Evolutionary conservation across 495 filamentous ascomycete species (phyloP).

Genomic region (Friedmanniomyces simplex): DNA sequence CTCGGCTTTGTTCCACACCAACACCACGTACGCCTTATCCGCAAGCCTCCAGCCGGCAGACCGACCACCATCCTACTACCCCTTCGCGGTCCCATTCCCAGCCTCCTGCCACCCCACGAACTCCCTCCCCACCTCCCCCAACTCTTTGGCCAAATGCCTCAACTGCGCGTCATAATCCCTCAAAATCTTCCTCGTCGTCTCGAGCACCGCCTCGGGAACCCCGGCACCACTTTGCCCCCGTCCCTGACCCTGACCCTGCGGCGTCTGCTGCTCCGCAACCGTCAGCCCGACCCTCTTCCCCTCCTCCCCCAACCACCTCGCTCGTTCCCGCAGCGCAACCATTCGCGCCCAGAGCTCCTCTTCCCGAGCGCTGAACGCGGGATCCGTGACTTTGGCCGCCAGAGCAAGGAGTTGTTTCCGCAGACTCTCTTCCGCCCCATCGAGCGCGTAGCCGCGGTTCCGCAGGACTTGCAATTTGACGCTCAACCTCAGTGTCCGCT

Average conservation of each 20-base stretch:
- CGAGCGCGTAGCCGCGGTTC: conserved; percentile 85
- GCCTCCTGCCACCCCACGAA: conserved; percentile 61
- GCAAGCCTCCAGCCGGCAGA: too few species aligned
- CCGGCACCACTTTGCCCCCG: background rate
- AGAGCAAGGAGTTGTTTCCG: conserved; percentile 71
- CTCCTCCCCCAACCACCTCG: conserved; percentile 67
- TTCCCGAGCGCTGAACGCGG: conserved; percentile 64
- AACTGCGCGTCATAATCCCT: conserved; percentile 86
- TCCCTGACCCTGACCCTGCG: conserved; percentile 9
- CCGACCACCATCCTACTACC: too few species aligned
- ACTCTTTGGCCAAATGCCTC: conserved; percentile 68
- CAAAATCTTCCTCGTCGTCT: conserved; percentile 80
- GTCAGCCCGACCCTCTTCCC: conserved; percentile 52
- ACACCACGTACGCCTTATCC: too few species aligned
- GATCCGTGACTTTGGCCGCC: conserved; percentile 70
- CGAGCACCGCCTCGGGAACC: conserved; percentile 67
- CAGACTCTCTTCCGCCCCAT: conserved; percentile 80
- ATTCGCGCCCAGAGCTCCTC: conserved; percentile 98
- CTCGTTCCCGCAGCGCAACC: conserved; percentile 71
- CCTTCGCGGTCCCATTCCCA: too few species aligned
- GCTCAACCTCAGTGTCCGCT: conserved; percentile 73
- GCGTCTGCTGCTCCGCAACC: conserved; percentile 32
- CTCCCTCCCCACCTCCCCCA: conserved; percentile 67
- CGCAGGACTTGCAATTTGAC: conserved; percentile 85
- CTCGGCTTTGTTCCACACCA: too few species aligned